A percentile compares a stretch with the other conserved stretches of the same genome.
Conservation (phyloP, 805 yeast species). For the Starmerella lactis-condensi region DNA sequence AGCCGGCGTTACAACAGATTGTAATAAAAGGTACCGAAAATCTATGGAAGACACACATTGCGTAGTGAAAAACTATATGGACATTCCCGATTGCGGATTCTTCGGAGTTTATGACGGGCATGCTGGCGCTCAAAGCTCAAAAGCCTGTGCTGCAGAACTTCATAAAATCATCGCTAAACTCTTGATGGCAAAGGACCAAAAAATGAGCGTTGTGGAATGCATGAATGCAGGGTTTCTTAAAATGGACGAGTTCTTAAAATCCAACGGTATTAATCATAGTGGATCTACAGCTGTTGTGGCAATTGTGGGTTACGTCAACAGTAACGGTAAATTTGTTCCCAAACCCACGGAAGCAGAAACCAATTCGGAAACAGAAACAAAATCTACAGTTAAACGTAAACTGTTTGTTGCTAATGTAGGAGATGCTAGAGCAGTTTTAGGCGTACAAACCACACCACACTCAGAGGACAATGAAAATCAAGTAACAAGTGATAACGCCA, state of each 20-base stretch:
- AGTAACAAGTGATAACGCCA: conserved; percentile 2
- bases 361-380: too few relatives aligned
- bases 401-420: conserved; percentile 91
- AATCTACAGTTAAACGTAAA: too few relatives aligned
- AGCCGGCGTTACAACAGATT: conserved; percentile 86
- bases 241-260: conserved; percentile 52
- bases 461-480: not conserved
- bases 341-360: conserved; percentile 3
- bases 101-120: conserved; percentile 95
- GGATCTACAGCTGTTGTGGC: conserved; percentile 97
- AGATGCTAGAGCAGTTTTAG: conserved; percentile 69
- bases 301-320: conserved; percentile 59
- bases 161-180: conserved; percentile 37
- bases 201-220: conserved; percentile 33
- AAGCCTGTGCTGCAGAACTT: conserved; percentile 81
- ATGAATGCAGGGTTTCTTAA: conserved; percentile 51
- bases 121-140: conserved; percentile 82
- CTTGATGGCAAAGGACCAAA: conserved; percentile 22
- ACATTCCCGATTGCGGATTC: conserved; percentile 65
- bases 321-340: conserved; percentile 6
- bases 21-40: conserved; percentile 58
- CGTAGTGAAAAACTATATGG: conserved; percentile 82
- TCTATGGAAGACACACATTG: conserved; percentile 96
- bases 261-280: conserved; percentile 48
- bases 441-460: conserved; percentile 15